A percentile compares a stretch with the other conserved stretches of the same genome.
phyloP scores from a whole-genome alignment of 2,329 filamentous ascomycete genomes.

The Hymenoscyphus fructigenus region DNA sequence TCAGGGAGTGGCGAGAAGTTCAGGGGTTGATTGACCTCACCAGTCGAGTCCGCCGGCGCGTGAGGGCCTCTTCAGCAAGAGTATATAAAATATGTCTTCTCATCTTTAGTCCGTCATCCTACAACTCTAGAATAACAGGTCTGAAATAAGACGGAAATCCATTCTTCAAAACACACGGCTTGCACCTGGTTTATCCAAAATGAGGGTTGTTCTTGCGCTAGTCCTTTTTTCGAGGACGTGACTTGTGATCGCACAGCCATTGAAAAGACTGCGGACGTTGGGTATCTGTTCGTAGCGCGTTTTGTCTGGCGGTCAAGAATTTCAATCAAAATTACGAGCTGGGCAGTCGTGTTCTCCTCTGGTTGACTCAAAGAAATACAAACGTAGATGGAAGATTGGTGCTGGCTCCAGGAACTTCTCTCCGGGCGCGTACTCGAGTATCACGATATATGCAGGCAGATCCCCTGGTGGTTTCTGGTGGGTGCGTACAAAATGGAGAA shows the following conservation, averaged over 20 bases:
- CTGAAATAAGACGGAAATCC: slow-evolving; percentile 47
- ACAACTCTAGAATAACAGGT: slow-evolving; percentile 51
- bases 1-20: background rate
- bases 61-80: no score
- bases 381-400: no score
- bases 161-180: slow-evolving; percentile 27
- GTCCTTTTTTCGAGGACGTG: slow-evolving; percentile 31
- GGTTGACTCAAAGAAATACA: no score
- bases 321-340: background rate
- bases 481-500: background rate
- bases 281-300: slow-evolving; percentile 53
- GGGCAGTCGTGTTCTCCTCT: no score
- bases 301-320: background rate
- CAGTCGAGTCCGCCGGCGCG: no score
- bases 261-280: slow-evolving; percentile 44
- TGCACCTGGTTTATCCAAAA: slow-evolving; percentile 20
- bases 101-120: slow-evolving; percentile 56
- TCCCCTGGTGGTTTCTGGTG: no score
- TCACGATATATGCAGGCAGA: no score
- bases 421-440: no score
- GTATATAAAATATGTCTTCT: slow-evolving; percentile 43
- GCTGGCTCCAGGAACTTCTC: no score
- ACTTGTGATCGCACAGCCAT: slow-evolving; percentile 54
- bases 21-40: background rate
- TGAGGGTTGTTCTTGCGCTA: slow-evolving; percentile 49